phyloP scores from a whole-genome alignment of 805 yeast species.

The Helenozyma baotianmanensis region DNA sequence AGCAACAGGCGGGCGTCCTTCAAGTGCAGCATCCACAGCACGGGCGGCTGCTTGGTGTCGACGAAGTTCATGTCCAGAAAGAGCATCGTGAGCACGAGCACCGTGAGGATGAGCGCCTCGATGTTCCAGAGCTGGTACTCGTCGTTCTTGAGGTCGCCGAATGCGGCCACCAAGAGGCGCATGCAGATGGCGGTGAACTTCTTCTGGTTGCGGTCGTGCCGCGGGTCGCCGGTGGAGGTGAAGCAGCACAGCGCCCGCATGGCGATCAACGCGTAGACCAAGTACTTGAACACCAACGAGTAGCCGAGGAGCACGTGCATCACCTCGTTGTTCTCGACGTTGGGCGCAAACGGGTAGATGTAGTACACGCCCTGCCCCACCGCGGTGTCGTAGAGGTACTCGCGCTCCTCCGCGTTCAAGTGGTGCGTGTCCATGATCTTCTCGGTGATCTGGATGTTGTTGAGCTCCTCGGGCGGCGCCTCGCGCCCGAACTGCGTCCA shows the following conservation, averaged over 20 bases:
- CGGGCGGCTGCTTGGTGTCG: constrained; percentile 10
- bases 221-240: constrained; percentile 7
- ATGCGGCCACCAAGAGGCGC: constrained; percentile 16
- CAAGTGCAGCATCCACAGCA: constrained; percentile 23
- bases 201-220: constrained; percentile 14
- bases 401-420: constrained; percentile 10
- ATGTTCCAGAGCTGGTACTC: constrained; percentile 18
- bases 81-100: constrained; percentile 20
- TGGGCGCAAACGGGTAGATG: constrained; percentile 14
- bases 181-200: constrained; percentile 15
- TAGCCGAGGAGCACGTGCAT: constrained; percentile 16
- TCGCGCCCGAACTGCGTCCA: constrained; percentile 9
- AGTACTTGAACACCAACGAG: constrained; percentile 15
- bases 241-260: constrained; percentile 13
- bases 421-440: constrained; percentile 11
- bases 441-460: constrained; percentile 10
- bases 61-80: constrained; percentile 18
- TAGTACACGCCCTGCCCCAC: constrained; percentile 8
- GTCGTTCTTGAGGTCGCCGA: constrained; percentile 13
- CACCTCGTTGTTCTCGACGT: constrained; percentile 11
- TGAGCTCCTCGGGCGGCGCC: background rate
- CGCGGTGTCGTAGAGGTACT: constrained; percentile 10
- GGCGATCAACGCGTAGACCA: constrained; percentile 17
- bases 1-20: constrained; percentile 24
- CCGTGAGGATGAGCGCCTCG: constrained; percentile 23